Base-by-base conservation (phyloP, 768 basidiomycete genomes). In the Chiua virens region DNA sequence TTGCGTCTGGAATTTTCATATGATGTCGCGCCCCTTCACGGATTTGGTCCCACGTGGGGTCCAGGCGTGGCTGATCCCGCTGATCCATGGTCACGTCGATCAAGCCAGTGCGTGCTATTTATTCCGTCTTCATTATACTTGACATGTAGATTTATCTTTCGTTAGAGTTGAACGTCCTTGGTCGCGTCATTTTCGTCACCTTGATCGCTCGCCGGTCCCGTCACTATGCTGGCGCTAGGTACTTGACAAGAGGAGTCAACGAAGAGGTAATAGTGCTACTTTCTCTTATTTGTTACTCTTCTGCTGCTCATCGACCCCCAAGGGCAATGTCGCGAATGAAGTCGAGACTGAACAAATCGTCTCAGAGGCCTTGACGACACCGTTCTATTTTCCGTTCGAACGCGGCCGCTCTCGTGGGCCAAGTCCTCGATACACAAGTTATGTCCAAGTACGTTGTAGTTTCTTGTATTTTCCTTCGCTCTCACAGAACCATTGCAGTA, bases 341-440 rank as follows among this genome's bases (percentile, higher is more conserved):
- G 97, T 99, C 2, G 97, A 99, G 71, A 97, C 94, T 0, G 97
- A 99, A 66, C 97, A 99, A 63, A 96, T 99, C 45, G 92, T 96
- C 0, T 89, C 87, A 8, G 94, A 96, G 63, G 88, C 90, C 0
- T 65, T 91, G 6, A 95, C 90, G 0, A 95, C 93, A 0, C 83
- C 93, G 0, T 95, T 97, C 65, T 92, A 93, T 64, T 87, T 79
- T 57, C 90, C 89, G 9, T 57, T 63, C 3, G 62, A 64, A 18
- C 68, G 59, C 8, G 67, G 58, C 35, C 71, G 67, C 13, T 69
- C 72, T 30, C 74, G 87, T 22, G 73, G 80, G 3, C 85, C 86
- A 0, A 90, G 82, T 63, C 90, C 95, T 0, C 86, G 89, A 47
- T 98, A 91, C 63, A 97, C 97, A 0, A 93, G 92, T 55, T 98